phyloP scores from a whole-genome alignment of 768 basidiomycete genomes.

The Leucocoprinus sp. region DNA sequence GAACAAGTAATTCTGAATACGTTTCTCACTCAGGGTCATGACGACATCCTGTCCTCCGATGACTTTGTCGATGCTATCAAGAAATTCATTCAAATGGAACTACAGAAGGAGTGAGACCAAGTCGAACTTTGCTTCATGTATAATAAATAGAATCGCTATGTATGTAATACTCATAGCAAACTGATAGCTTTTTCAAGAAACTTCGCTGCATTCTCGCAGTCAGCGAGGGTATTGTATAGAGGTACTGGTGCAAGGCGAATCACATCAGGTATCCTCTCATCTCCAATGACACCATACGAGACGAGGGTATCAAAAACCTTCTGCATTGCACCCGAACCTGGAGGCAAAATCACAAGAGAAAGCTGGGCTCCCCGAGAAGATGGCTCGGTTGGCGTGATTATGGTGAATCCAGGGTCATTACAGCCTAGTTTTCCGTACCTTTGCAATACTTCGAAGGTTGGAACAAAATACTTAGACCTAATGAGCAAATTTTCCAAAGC shows the following conservation, averaged over 20 bases:
- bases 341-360: conserved; percentile 72
- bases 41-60: conserved; percentile 37
- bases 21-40: conserved; percentile 43
- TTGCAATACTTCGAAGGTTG: conserved; percentile 26
- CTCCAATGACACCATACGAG: conserved; percentile 76
- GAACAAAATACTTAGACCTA: conserved; percentile 56
- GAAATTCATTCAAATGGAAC: conserved; percentile 25
- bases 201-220: conserved; percentile 63
- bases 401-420: conserved; percentile 62
- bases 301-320: conserved; percentile 53
- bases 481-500: conserved; percentile 59
- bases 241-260: conserved; percentile 84
- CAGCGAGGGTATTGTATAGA: conserved; percentile 77
- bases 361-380: conserved; percentile 78
- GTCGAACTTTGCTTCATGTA: neutral
- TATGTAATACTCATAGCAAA: conserved; percentile 9
- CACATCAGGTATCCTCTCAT: conserved; percentile 87
- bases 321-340: conserved; percentile 58
- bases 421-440: neutral
- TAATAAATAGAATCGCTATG: neutral
- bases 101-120: neutral
- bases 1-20: conserved; percentile 26
- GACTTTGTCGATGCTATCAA: conserved; percentile 39
- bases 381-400: conserved; percentile 75
- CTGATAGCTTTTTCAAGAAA: conserved; percentile 56